These are phyloP conservation scores for Taiozyma sp. DNA, from an alignment of 1,139 yeast genomes.

Conservation along the genomic window DNA sequence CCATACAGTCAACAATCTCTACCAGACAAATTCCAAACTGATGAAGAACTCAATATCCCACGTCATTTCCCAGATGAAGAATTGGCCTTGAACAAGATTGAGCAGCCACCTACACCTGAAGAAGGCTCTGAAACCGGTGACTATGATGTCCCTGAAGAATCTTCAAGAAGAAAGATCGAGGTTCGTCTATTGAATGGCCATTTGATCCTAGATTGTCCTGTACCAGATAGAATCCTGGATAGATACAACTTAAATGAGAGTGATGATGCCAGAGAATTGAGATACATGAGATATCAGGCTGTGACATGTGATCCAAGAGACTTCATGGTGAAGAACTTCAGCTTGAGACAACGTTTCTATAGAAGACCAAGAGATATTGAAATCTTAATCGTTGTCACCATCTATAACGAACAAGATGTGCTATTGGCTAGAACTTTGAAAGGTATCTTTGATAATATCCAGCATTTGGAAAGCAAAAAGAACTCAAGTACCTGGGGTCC, in stretches of 20 bases:
- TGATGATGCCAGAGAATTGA: constrained; percentile 62
- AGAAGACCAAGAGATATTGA: constrained; percentile 78
- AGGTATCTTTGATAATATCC: constrained; percentile 88
- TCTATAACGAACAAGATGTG: constrained; percentile 90
- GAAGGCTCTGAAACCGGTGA: constrained; percentile 15
- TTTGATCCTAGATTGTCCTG: constrained; percentile 62
- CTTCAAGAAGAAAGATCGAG: constrained; percentile 23
- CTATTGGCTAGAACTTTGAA: constrained; percentile 83
- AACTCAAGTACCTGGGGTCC: constrained; percentile 73
- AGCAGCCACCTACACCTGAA: constrained; percentile 4
- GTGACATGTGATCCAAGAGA: constrained; percentile 82
- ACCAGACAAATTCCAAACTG: neutral
- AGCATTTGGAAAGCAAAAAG: constrained; percentile 69
- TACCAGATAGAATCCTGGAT: constrained; percentile 48
- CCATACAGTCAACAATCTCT: constrained; percentile 3
- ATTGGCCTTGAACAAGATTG: neutral
- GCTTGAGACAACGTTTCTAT: constrained; percentile 64
- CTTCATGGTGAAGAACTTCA: constrained; percentile 67
- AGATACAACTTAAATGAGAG: constrained; percentile 39
- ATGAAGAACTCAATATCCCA: constrained; percentile 1
- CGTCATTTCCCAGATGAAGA: neutral
- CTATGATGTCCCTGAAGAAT: constrained; percentile 14
- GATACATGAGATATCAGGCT: constrained; percentile 79
- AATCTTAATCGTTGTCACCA: constrained; percentile 80
- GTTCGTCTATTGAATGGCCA: constrained; percentile 44